A percentile compares a stretch with the other conserved stretches of the same genome.
phyloP scores from a whole-genome alignment of 768 basidiomycete genomes.

The Lactarius psammicola region DNA sequence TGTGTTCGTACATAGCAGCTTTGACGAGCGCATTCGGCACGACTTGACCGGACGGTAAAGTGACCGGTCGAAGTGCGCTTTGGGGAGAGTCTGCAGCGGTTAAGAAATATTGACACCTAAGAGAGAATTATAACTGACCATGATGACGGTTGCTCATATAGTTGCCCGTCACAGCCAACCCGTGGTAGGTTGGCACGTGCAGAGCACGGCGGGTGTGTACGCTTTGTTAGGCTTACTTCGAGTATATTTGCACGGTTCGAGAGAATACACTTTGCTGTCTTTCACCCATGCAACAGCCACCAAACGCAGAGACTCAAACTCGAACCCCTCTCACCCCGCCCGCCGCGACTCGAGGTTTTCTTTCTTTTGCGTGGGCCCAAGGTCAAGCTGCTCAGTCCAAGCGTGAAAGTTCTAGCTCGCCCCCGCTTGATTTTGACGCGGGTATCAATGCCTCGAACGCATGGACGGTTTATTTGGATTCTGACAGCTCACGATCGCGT shows the following conservation, averaged over 20 bases:
- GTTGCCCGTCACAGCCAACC: neutral
- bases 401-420: conserved; percentile 9
- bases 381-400: conserved; percentile 16
- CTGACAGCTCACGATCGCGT: conserved; percentile 34
- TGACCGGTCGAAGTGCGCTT: conserved; percentile 14
- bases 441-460: conserved; percentile 76
- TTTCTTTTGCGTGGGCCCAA: conserved; percentile 24
- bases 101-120: neutral
- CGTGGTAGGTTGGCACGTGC: conserved; percentile 12
- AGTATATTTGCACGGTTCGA: conserved; percentile 3
- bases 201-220: neutral
- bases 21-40: conserved; percentile 37
- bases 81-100: neutral
- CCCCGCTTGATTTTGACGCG: conserved; percentile 56
- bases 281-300: conserved; percentile 16
- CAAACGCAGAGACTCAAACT: conserved; percentile 1
- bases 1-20: conserved; percentile 91
- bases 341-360: conserved; percentile 13
- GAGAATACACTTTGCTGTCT: neutral
- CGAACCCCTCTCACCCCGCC: conserved; percentile 25
- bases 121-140: conserved; percentile 4
- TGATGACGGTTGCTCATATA: conserved; percentile 9
- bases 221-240: neutral
- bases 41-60: conserved; percentile 23
- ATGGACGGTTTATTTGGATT: conserved; percentile 65